These are phyloP conservation scores for Plasmopara muralis DNA, from an alignment of 352 stramenopile genomes.

Conservation along the genomic window DNA sequence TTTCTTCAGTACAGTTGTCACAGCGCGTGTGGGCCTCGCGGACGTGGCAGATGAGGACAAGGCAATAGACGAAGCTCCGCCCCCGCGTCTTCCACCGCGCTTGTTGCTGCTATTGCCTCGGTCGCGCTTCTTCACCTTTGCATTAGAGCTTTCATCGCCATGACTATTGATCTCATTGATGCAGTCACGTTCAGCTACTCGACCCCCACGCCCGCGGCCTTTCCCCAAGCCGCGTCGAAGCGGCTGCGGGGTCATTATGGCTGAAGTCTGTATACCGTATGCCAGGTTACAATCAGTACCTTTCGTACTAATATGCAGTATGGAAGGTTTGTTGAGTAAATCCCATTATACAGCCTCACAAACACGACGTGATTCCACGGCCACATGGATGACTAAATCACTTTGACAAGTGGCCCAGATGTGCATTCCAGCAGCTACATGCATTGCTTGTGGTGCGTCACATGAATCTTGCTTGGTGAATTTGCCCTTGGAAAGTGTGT, in stretches of 20 bases:
- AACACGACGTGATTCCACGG: no score
- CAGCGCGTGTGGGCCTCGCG: constrained; percentile 30
- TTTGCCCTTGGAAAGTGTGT: constrained; percentile 32
- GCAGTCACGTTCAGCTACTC: constrained; percentile 13
- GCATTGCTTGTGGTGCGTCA: constrained; percentile 53
- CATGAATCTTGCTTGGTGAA: constrained; percentile 38
- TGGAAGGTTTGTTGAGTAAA: background rate
- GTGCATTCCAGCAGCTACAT: constrained; percentile 42
- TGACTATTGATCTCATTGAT: background rate
- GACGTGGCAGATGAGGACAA: constrained; percentile 7
- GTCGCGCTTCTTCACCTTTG: constrained; percentile 24
- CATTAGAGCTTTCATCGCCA: constrained; percentile 1
- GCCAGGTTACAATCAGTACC: background rate
- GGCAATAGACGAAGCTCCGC: constrained; percentile 1
- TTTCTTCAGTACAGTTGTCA: constrained; percentile 54
- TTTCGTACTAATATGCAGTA: background rate
- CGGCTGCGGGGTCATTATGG: constrained; percentile 23
- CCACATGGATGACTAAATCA: no score
- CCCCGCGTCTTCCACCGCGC: constrained; percentile 16
- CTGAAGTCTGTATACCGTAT: constrained; percentile 4
- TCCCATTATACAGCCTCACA: no score
- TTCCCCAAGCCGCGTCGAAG: constrained; percentile 22
- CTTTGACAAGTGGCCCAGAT: constrained; percentile 20
- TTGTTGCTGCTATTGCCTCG: constrained; percentile 20
- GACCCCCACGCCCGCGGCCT: constrained; percentile 23